Evolutionary conservation across 257 asterid genomes (phyloP), one percentile per base, ranked within the genome.

Genomic region (Penstemon newberryi): DNA sequence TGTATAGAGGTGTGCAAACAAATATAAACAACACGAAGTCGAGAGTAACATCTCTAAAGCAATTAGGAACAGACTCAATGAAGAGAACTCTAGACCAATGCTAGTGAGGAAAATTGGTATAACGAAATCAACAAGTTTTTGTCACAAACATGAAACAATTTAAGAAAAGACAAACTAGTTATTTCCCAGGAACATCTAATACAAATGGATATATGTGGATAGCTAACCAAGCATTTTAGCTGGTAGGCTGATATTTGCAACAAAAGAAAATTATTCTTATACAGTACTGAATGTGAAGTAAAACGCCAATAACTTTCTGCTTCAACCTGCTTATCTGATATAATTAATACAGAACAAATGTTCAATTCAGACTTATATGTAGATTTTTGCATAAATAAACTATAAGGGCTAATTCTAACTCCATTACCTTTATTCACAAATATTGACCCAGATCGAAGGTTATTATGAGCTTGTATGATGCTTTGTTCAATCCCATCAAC

Each of bases 401-500:
- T 37, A 54, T 39, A 58, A 63, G 46, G 18, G 61, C 54, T 40
- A 5, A 39, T 43, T 47, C 60, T 5, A 47, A 42, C 38, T 67
- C 25, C 49, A 10, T 64, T 79, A 94, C 99, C 97, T 91, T 80
- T 86, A 78, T 89, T 86, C 52, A 94, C 87, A 80, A 70, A 91
- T 61, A 94, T 72, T 8, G 99, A 94, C 70, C 99, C 99, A 49
- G 97, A 90, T 53, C 84, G 92, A 57, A 94, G 86, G 80, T 87
- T 91, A 58, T 83, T 84, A 78, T 94, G 99, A 77, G 99, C 99
- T 83, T 60, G 91, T 25, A 94, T 81, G 81, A 91, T 74, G 74
- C 90, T 84, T 78, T 89, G 97, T 80, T 91, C 99, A 70, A 94
- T 94, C 55, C 99, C 99, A 74, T 94, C 84, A 63, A 94, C 99